A percentile compares a stretch with the other conserved stretches of the same genome.
Conservation (phyloP, 495 filamentous ascomycete genomes). For the Physcia stellaris region DNA sequence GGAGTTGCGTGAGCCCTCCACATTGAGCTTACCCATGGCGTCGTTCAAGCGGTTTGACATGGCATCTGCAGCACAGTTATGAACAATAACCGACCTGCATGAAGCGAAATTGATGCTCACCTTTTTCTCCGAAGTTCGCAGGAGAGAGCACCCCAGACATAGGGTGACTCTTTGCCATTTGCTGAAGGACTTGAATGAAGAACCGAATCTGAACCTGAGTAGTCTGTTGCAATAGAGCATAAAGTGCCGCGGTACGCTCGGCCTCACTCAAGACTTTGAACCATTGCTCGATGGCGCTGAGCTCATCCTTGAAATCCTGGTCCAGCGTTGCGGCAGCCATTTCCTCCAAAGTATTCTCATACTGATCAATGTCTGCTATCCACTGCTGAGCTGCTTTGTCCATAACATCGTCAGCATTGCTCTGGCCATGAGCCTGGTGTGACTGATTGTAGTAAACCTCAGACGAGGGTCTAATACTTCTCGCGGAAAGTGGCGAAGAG, state of each 20-base stretch:
- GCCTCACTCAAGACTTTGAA: slow-evolving; percentile 95
- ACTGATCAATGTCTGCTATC: slow-evolving; percentile 97
- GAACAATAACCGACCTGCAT: slow-evolving; percentile 6
- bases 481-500: slow-evolving; percentile 56
- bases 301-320: slow-evolving; percentile 98
- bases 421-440: slow-evolving; percentile 45
- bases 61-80: slow-evolving; percentile 46
- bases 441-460: slow-evolving; percentile 78
- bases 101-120: slow-evolving; percentile 30
- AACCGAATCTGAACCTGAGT: slow-evolving; percentile 98
- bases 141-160: slow-evolving; percentile 95
- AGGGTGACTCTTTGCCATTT: slow-evolving; percentile 95
- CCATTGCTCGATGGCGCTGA: slow-evolving; percentile 98
- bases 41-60: slow-evolving; percentile 95
- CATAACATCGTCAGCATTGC: slow-evolving; percentile 66
- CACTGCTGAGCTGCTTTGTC: slow-evolving; percentile 95
- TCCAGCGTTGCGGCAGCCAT: slow-evolving; percentile 97
- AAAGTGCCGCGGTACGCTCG: slow-evolving; percentile 86
- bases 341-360: slow-evolving; percentile 92
- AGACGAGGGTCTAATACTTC: slow-evolving; percentile 80
- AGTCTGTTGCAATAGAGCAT: slow-evolving; percentile 92
- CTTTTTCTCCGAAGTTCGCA: slow-evolving; percentile 89
- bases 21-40: slow-evolving; percentile 90
- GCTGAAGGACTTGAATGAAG: slow-evolving; percentile 96
- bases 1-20: slow-evolving; percentile 77